phyloP scores from a whole-genome alignment of 208 protist species.

The Angomonas deanei region DNA sequence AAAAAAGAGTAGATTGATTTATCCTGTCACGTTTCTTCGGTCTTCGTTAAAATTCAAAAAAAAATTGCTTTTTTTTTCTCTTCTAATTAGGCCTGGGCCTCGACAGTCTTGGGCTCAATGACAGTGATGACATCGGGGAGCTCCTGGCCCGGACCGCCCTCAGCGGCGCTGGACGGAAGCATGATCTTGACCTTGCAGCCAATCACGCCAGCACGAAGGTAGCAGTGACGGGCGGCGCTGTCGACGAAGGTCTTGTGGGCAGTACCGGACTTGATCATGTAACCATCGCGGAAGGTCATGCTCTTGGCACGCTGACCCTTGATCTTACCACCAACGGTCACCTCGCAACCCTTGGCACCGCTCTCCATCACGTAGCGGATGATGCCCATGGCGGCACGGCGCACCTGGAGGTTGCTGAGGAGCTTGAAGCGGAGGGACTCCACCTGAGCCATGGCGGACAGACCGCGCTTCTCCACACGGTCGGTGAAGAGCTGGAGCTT shows the following conservation, averaged over 20 bases:
- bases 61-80: too few species aligned
- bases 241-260: conserved; percentile 94
- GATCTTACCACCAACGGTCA: conserved; percentile 99
- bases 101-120: conserved; percentile 69
- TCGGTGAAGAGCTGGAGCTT: conserved; percentile 97
- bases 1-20: conserved; percentile 22
- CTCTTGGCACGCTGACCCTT: conserved; percentile 98
- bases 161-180: conserved; percentile 91
- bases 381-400: conserved; percentile 98
- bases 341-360: conserved; percentile 98
- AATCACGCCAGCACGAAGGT: conserved; percentile 97
- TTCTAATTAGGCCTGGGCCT: too few species aligned
- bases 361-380: conserved; percentile 98
- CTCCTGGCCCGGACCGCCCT: conserved; percentile 37
- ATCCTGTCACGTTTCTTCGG: too few species aligned
- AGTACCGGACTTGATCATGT: conserved; percentile 98
- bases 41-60: too few species aligned
- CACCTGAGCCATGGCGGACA: conserved; percentile 98
- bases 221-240: conserved; percentile 95
- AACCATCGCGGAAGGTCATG: conserved; percentile 99
- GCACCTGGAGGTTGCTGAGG: conserved; percentile 96
- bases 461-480: conserved; percentile 94
- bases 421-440: conserved; percentile 99
- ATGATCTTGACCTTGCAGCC: conserved; percentile 99
- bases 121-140: conserved; percentile 83